Evolutionary conservation across 805 yeast species (phyloP).

Genomic region (Wickerhamiella parazyma): DNA sequence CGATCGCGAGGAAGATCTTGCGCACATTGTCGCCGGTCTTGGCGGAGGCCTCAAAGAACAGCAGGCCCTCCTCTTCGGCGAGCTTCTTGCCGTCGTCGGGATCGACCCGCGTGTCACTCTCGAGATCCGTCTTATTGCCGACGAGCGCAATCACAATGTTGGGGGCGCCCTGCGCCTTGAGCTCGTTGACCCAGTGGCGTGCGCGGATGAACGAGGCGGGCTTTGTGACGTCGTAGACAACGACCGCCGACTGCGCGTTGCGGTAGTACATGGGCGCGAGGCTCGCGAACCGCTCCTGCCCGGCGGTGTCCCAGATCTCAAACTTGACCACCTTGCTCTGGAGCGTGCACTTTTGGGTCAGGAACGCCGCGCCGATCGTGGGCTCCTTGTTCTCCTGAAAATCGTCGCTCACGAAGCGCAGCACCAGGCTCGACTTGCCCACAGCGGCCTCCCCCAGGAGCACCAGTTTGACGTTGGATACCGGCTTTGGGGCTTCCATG

Average conservation of each 20-base stretch:
- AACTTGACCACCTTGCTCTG: constrained; percentile 70
- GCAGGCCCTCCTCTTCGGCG: constrained; percentile 80
- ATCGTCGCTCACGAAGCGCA: constrained; percentile 86
- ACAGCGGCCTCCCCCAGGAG: constrained; percentile 96
- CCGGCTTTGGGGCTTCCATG: constrained; percentile 26
- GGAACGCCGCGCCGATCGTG: constrained; percentile 94
- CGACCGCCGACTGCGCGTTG: constrained; percentile 93
- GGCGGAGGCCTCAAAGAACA: constrained; percentile 91
- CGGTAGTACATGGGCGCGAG: constrained; percentile 96
- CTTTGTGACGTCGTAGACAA: constrained; percentile 88
- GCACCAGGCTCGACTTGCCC: constrained; percentile 84
- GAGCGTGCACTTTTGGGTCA: constrained; percentile 84
- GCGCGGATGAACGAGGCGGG: constrained; percentile 93
- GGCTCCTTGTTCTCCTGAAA: constrained; percentile 97
- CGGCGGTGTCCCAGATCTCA: constrained; percentile 71
- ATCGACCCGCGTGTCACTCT: constrained; percentile 50
- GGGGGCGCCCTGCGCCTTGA: constrained; percentile 89
- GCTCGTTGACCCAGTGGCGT: constrained; percentile 94
- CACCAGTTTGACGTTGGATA: constrained; percentile 76
- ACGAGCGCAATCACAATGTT: constrained; percentile 86
- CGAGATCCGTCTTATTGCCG: constrained; percentile 79
- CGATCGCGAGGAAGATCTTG: constrained; percentile 83
- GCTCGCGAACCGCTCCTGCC: constrained; percentile 92
- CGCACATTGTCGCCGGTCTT: constrained; percentile 80
- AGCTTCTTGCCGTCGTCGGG: constrained; percentile 73